Conservation (phyloP, 495 filamentous ascomycete genomes). For the Neurospora tetrasperma region DNA sequence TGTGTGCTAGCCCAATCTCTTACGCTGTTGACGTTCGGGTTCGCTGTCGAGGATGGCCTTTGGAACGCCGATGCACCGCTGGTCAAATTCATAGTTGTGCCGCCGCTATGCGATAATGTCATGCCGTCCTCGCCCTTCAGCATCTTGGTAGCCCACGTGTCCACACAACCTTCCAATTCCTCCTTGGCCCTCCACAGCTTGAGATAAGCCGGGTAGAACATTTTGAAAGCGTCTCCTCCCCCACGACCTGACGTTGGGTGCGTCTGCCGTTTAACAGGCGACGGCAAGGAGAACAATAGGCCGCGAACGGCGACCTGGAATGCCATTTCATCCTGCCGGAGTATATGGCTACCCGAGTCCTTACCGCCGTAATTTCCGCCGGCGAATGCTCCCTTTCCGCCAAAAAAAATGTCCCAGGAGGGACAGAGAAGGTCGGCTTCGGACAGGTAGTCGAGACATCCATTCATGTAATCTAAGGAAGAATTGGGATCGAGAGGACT, state of each 20-base stretch:
- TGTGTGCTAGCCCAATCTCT: slow-evolving; percentile 28
- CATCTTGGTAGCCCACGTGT: slow-evolving; percentile 51
- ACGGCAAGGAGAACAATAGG: slow-evolving; percentile 70
- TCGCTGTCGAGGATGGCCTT: slow-evolving; percentile 19
- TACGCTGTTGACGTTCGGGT: slow-evolving; percentile 1
- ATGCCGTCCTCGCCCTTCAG: slow-evolving; percentile 36
- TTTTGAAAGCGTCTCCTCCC: slow-evolving; percentile 56
- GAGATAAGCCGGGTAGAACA: slow-evolving; percentile 77
- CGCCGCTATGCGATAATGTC: neutral
- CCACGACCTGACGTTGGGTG: slow-evolving; percentile 30
- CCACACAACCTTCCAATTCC: slow-evolving; percentile 61
- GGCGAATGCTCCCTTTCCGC: slow-evolving; percentile 28
- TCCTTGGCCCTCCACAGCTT: slow-evolving; percentile 70
- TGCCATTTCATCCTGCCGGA: slow-evolving; percentile 85
- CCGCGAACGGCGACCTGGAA: slow-evolving; percentile 84
- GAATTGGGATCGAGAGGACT: slow-evolving; percentile 33
- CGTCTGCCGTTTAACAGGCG: slow-evolving; percentile 61
- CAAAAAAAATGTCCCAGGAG: slow-evolving; percentile 45
- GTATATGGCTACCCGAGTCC: slow-evolving; percentile 52
- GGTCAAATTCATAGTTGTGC: slow-evolving; percentile 14
- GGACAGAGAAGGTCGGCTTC: slow-evolving; percentile 74
- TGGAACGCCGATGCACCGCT: slow-evolving; percentile 35
- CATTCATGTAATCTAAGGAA: slow-evolving; percentile 55
- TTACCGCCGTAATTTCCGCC: slow-evolving; percentile 33
- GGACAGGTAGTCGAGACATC: slow-evolving; percentile 74